Conservation (phyloP, 208 protist genomes). For the Tritrichomonas musculus region DNA sequence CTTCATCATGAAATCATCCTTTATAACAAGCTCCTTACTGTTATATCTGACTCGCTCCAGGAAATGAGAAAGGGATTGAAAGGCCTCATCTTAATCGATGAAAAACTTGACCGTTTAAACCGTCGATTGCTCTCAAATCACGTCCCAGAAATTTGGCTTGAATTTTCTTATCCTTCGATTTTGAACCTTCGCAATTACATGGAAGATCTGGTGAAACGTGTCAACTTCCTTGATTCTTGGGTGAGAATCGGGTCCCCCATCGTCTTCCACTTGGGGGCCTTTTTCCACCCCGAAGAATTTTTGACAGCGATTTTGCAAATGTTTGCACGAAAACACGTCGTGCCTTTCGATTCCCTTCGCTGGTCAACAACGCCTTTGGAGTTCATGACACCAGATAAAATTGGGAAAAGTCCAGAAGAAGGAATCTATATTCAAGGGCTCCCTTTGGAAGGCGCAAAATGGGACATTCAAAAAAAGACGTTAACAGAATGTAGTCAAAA, state of each 20-base stretch:
- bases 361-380: constrained; percentile 80
- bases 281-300: constrained; percentile 97
- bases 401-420: constrained; percentile 73
- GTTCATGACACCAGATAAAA: not conserved
- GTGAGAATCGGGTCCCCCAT: constrained; percentile 69
- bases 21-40: not conserved
- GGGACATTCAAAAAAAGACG: constrained; percentile 67
- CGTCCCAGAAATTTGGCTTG: constrained; percentile 79
- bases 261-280: constrained; percentile 83
- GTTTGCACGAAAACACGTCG: constrained; percentile 77
- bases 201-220: constrained; percentile 75
- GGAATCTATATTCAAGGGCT: constrained; percentile 91
- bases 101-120: constrained; percentile 85
- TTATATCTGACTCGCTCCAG: constrained; percentile 9
- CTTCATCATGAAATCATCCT: not conserved
- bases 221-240: constrained; percentile 83
- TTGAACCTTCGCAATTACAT: constrained; percentile 89
- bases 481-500: constrained; percentile 84
- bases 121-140: constrained; percentile 77
- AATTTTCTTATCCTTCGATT: constrained; percentile 78
- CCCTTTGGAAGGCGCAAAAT: constrained; percentile 86
- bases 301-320: constrained; percentile 85
- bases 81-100: constrained; percentile 84
- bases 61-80: constrained; percentile 83
- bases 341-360: constrained; percentile 88